phyloP scores from a whole-genome alignment of 805 yeast species.

The Wickerhamomyces rabaulensis region DNA sequence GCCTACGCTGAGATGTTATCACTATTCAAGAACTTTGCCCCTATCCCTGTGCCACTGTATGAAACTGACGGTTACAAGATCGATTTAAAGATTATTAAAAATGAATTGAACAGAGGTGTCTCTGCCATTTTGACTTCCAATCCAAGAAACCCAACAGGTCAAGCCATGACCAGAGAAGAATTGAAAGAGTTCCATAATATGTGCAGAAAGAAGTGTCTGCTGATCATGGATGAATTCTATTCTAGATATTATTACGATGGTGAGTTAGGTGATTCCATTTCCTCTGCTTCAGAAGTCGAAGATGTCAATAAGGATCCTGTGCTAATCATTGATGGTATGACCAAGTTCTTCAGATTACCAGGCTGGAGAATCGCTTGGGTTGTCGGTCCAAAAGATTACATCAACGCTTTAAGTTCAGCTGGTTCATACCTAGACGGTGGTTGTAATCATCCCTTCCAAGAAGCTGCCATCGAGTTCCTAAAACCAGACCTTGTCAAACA shows the following conservation, averaged over 20 bases:
- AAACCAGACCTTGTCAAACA: conserved; percentile 42
- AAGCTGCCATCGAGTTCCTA: conserved; percentile 51
- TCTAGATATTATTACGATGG: conserved; percentile 52
- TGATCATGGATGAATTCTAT: conserved; percentile 62
- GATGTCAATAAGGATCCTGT: conserved; percentile 58
- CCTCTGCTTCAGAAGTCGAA: conserved; percentile 45
- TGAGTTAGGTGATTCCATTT: conserved; percentile 46
- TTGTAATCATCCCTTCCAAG: conserved; percentile 55
- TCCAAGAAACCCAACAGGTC: conserved; percentile 62
- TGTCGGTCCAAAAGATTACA: conserved; percentile 56
- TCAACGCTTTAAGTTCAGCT: conserved; percentile 48
- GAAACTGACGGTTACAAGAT: conserved; percentile 53
- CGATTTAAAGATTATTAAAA: conserved; percentile 45
- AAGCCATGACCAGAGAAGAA: conserved; percentile 42
- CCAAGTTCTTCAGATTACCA: conserved; percentile 57
- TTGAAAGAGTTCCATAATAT: conserved; percentile 43
- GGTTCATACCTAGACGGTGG: conserved; percentile 62
- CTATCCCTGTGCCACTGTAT: conserved; percentile 56
- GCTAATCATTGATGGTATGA: conserved; percentile 52
- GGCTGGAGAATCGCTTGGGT: conserved; percentile 66
- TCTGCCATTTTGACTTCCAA: conserved; percentile 54
- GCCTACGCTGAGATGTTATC: conserved; percentile 64
- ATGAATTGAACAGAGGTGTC: conserved; percentile 52
- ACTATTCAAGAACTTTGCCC: conserved; percentile 55
- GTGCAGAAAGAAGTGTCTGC: conserved; percentile 46